Evolutionary conservation across 495 filamentous ascomycete genomes (phyloP), one percentile per base, ranked within the genome.

Genomic region (Cenococcum geophilum): DNA sequence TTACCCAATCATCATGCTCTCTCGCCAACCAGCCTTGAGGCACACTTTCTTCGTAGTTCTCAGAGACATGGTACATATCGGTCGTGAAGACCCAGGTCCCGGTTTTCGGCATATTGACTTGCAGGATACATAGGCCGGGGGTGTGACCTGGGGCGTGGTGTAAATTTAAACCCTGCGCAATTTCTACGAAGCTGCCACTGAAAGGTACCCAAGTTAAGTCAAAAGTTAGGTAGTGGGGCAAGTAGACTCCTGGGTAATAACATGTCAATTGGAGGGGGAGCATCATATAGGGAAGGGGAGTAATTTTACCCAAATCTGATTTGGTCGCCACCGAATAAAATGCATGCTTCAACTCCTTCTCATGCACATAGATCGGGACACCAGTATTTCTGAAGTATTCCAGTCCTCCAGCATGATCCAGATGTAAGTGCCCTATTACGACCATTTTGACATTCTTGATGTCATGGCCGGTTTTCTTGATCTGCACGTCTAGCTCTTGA

Each of bases 401-500:
- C 3, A 83, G 67, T 0, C 80, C 80, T 0, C 80, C 80, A 0
- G 80, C 79, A 66, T 83, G 79, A 60, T 83, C 79, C 1, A 81
- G 62, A 56, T 83, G 80, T 47, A 83, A 62, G 54, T 83, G 80
- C 0, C 80, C 78, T 18, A 83, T 75, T 16, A 83, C 74, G 1
- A 81, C 74, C 35, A 76, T 79, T 60, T 80, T 80, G 14, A 82
- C 66, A 62, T 83, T 79, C 51, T 78, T 74, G 18, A 83, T 75
- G 35, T 76, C 68, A 47, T 80, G 70, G 4, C 80, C 80, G 0
- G 78, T 76, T 1, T 67, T 68, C 35, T 73, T 68, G 53, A 83
- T 78, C 5, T 78, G 77, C 1, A 67, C 72, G 1, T 76, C 76
- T 1, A 83, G 71, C 35, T 75, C 71, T 40, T 81, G 74, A 0